Evolutionary conservation across 768 basidiomycete species (phyloP).

Genomic region (Pisolithus marmoratus): DNA sequence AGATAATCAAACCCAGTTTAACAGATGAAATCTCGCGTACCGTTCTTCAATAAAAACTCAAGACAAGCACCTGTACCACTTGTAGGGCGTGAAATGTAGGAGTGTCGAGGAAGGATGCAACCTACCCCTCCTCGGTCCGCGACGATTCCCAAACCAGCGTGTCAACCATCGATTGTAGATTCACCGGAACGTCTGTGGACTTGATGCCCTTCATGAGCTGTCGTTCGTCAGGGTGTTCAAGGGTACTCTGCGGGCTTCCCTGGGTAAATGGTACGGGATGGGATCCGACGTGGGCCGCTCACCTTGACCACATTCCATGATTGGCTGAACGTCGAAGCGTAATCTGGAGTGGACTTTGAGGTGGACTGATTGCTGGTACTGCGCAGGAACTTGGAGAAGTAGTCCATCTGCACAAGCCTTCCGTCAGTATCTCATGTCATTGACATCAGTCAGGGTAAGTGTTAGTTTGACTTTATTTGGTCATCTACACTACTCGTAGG

Average conservation of each 20-base stretch:
- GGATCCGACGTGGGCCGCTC: constrained; percentile 7
- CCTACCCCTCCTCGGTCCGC: constrained; percentile 82
- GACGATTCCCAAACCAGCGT: constrained; percentile 82
- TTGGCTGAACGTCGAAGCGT: constrained; percentile 64
- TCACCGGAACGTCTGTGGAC: constrained; percentile 74
- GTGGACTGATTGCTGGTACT: constrained; percentile 35
- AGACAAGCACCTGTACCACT: constrained; percentile 86
- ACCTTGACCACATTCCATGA: constrained; percentile 78
- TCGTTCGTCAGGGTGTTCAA: constrained; percentile 85
- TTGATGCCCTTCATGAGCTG: constrained; percentile 77
- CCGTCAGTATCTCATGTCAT: background rate
- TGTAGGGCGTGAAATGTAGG: constrained; percentile 10
- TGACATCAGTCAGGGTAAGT: background rate
- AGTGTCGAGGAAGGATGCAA: constrained; percentile 11
- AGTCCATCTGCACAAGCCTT: constrained; percentile 53
- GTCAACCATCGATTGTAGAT: constrained; percentile 78
- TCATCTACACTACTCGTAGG: too few relatives aligned
- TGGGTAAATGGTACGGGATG: constrained; percentile 5
- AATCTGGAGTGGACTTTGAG: constrained; percentile 54
- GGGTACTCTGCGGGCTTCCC: constrained; percentile 52
- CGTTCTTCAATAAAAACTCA: constrained; percentile 88
- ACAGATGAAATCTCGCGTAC: constrained; percentile 32
- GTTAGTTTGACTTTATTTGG: background rate
- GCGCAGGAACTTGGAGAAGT: constrained; percentile 76
- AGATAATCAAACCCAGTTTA: background rate